A percentile compares a stretch with the other conserved stretches of the same genome.
phyloP scores from a whole-genome alignment of 331 rosid species.

The Stylosanthes scabra region DNA sequence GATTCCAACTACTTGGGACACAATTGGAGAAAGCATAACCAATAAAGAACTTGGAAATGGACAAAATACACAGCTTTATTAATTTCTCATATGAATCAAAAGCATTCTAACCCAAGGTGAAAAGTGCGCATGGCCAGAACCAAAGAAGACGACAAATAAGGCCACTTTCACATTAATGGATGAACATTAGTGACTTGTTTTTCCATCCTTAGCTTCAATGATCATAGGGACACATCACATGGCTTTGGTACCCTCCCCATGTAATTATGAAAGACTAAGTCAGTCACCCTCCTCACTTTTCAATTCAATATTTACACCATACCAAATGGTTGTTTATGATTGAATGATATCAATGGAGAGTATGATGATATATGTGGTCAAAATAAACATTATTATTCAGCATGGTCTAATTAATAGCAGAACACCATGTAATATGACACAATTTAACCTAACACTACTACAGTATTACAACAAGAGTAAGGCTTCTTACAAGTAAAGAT shows the following conservation, averaged over 20 bases:
- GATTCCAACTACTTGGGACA: slow-evolving; percentile 30
- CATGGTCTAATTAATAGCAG: too few relatives aligned
- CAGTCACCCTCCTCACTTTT: slow-evolving; percentile 38
- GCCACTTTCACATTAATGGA: slow-evolving; percentile 40
- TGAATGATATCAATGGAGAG: too few relatives aligned
- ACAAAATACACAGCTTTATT: slow-evolving; percentile 36
- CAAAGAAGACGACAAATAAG: slow-evolving; percentile 37
- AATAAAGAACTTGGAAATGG: slow-evolving; percentile 34
- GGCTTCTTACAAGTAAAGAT: too few relatives aligned
- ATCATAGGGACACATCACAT: slow-evolving; percentile 48
- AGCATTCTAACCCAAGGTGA: slow-evolving; percentile 27
- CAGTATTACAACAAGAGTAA: too few relatives aligned
- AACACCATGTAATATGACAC: too few relatives aligned
- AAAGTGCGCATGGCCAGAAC: slow-evolving; percentile 41
- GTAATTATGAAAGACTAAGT: slow-evolving; percentile 35
- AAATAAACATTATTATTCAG: too few relatives aligned
- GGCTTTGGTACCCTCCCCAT: slow-evolving; percentile 51
- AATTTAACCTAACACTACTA: too few relatives aligned
- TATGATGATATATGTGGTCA: too few relatives aligned
- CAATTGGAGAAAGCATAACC: slow-evolving; percentile 5
- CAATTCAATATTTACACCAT: too few relatives aligned
- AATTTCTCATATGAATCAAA: slow-evolving; percentile 20
- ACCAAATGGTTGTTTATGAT: too few relatives aligned
- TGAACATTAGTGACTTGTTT: slow-evolving; percentile 40
- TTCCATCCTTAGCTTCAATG: slow-evolving; percentile 36